phyloP scores from a whole-genome alignment of 2,329 filamentous ascomycete genomes.

The Sarocladium strictum region DNA sequence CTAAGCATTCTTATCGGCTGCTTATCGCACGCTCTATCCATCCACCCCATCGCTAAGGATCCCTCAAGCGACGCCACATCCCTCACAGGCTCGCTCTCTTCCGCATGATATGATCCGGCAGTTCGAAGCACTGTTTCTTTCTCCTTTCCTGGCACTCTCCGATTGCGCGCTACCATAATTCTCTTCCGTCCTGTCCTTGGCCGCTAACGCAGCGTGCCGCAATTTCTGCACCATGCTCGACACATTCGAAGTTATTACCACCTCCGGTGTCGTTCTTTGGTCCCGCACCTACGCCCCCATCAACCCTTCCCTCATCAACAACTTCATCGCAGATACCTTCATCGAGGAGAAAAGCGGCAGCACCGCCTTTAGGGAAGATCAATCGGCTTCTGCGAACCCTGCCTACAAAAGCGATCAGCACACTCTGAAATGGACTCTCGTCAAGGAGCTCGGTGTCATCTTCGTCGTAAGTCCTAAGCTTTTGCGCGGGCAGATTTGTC shows the following conservation, averaged over 20 bases:
- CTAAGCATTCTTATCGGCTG: neutral
- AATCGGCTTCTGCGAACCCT: slow-evolving; percentile 58
- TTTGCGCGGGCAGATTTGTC: neutral
- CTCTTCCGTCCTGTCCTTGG: neutral
- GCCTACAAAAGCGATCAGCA: slow-evolving; percentile 89
- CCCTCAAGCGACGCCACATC: slow-evolving; percentile 3
- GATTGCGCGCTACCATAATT: neutral
- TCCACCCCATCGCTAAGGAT: neutral
- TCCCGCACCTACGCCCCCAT: slow-evolving; percentile 79
- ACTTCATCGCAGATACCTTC: slow-evolving; percentile 92
- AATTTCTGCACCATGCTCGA: slow-evolving; percentile 67
- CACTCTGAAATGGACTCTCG: slow-evolving; percentile 87
- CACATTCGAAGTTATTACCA: slow-evolving; percentile 93
- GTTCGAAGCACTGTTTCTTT: neutral
- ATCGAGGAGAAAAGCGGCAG: slow-evolving; percentile 82
- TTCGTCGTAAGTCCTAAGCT: slow-evolving; percentile 63
- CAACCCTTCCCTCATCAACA: slow-evolving; percentile 81
- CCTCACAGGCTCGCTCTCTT: slow-evolving; percentile 1
- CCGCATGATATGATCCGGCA: neutral
- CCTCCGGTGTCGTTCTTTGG: slow-evolving; percentile 95
- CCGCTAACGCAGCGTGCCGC: neutral
- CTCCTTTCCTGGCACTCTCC: neutral
- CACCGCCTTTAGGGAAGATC: slow-evolving; percentile 52
- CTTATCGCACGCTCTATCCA: neutral
- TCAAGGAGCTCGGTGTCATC: slow-evolving; percentile 88